Evolutionary conservation across 176 grass and related monocot genomes (phyloP).

Genomic region (Dendrocalamus sinicus): DNA sequence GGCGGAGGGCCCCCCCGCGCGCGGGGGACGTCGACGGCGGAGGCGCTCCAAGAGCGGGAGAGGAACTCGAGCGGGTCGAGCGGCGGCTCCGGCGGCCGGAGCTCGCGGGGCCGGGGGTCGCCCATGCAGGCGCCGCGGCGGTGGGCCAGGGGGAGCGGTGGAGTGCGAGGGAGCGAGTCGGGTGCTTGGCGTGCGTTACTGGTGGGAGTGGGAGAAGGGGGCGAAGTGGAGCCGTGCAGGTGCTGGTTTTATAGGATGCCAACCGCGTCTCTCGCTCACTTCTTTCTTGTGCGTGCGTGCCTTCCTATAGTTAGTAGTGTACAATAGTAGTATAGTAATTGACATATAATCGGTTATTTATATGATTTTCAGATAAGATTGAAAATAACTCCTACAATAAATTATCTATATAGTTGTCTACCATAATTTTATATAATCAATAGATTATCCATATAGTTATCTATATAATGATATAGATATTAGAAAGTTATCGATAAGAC

Average conservation of each 20-base stretch:
- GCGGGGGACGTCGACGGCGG: constrained; percentile 58
- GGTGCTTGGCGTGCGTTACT: not conserved
- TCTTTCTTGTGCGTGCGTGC: not conserved
- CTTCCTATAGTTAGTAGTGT: not conserved
- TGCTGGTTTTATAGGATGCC: not conserved
- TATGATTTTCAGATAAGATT: no score
- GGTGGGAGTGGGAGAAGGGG: not conserved
- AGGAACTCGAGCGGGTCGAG: constrained; percentile 90
- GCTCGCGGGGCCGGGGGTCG: constrained; percentile 50
- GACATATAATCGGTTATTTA: no score
- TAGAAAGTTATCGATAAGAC: no score
- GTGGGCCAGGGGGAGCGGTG: not conserved
- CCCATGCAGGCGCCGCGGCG: constrained; percentile 41
- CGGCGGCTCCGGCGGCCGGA: constrained; percentile 62
- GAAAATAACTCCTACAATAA: no score
- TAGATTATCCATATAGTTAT: no score
- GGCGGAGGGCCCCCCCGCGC: constrained; percentile 15
- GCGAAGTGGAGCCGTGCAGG: not conserved
- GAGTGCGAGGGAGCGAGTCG: not conserved
- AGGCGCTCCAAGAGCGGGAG: constrained; percentile 87
- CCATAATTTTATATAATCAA: no score
- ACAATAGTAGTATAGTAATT: no score
- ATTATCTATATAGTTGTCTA: no score
- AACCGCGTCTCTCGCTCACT: not conserved
- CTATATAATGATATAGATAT: no score